Conservation (phyloP, 805 yeast species). For the Monosporozyma aerobia region DNA sequence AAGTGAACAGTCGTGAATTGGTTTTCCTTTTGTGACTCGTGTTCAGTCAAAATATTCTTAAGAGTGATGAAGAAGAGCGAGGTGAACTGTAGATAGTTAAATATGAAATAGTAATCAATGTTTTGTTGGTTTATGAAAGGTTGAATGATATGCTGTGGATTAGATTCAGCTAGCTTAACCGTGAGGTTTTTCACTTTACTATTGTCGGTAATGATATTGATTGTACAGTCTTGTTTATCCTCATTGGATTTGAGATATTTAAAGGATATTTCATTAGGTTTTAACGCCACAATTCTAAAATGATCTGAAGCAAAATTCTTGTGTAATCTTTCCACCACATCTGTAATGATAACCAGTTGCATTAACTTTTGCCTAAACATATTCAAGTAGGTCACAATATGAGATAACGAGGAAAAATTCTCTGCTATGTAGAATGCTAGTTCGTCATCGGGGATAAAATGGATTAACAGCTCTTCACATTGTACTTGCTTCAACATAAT, state of each 20-base stretch:
- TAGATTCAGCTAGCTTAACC: slow-evolving; percentile 23
- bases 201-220: slow-evolving; percentile 23
- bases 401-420: slow-evolving; percentile 18
- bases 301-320: slow-evolving; percentile 26
- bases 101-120: slow-evolving; percentile 27
- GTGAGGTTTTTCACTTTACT: slow-evolving; percentile 23
- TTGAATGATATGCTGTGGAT: slow-evolving; percentile 29
- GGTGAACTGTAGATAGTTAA: slow-evolving; percentile 30
- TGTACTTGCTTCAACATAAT: slow-evolving; percentile 24
- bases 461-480: slow-evolving; percentile 24
- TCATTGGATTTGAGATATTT: slow-evolving; percentile 22
- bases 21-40: background rate
- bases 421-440: slow-evolving; percentile 25
- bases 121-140: slow-evolving; percentile 24
- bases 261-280: slow-evolving; percentile 29
- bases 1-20: slow-evolving; percentile 16
- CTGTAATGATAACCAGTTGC: slow-evolving; percentile 28
- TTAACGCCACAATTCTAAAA: slow-evolving; percentile 25
- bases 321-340: slow-evolving; percentile 28
- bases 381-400: slow-evolving; percentile 20
- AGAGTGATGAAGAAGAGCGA: slow-evolving; percentile 22
- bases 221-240: slow-evolving; percentile 26
- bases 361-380: slow-evolving; percentile 26
- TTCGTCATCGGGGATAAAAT: slow-evolving; percentile 19
- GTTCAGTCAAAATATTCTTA: slow-evolving; percentile 11